These are phyloP conservation scores for Pleurotus djamor DNA, from an alignment of 768 basidiomycete genomes.

Conservation along the genomic window DNA sequence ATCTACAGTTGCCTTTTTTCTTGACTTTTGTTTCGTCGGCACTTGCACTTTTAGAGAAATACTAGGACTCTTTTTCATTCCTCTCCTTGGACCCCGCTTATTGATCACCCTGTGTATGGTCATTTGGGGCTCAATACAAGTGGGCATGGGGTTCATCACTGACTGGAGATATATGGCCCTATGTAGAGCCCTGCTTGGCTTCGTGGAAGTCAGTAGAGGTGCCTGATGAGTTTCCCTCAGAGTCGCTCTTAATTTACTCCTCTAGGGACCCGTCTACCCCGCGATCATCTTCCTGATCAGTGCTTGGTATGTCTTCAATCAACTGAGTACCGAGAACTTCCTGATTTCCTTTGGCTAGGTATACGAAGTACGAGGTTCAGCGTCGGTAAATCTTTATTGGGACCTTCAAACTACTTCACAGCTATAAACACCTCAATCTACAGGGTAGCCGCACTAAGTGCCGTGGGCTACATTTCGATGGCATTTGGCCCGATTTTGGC, in stretches of 20 bases:
- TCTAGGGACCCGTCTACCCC: constrained; percentile 51
- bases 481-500: constrained; percentile 50
- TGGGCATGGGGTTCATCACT: constrained; percentile 45
- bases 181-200: constrained; percentile 38
- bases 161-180: constrained; percentile 37
- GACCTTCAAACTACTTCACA: too few relatives aligned
- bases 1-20: too few relatives aligned
- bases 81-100: constrained; percentile 38
- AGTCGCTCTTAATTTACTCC: neutral
- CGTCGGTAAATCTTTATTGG: constrained; percentile 28
- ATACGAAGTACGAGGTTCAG: constrained; percentile 50
- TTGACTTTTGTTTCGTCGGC: too few relatives aligned
- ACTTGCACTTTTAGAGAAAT: neutral
- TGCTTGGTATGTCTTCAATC: constrained; percentile 34
- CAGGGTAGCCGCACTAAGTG: constrained; percentile 40
- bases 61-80: constrained; percentile 21
- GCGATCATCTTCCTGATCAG: constrained; percentile 47
- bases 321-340: neutral
- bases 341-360: constrained; percentile 27
- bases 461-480: constrained; percentile 37
- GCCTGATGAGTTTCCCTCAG: neutral
- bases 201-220: constrained; percentile 32
- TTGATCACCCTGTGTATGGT: constrained; percentile 39
- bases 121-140: constrained; percentile 41
- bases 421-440: too few relatives aligned